Conservation (phyloP, 768 basidiomycete genomes). For the Tremella yokohamensis region DNA sequence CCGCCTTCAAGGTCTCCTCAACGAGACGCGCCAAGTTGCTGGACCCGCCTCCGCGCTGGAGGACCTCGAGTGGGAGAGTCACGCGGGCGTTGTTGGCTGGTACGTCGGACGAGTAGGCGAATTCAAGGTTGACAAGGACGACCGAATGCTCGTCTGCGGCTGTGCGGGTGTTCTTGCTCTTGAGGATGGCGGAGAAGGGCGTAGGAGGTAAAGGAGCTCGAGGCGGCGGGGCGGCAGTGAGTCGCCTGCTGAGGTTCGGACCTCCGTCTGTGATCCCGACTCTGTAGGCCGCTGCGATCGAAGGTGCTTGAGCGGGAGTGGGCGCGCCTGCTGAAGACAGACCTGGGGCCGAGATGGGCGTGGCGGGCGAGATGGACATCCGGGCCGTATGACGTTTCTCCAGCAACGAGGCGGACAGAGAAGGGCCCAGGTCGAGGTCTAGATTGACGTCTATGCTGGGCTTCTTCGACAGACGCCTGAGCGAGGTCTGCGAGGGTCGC, state of each 20-base stretch:
- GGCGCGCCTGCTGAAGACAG: neutral
- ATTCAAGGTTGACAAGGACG: slow-evolving; percentile 27
- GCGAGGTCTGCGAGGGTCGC: neutral
- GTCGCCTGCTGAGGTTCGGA: neutral
- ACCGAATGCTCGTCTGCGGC: slow-evolving; percentile 2
- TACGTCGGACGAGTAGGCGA: slow-evolving; percentile 28
- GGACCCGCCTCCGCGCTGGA: slow-evolving; percentile 12
- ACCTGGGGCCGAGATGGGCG: neutral
- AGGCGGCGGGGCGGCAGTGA: slow-evolving; percentile 12
- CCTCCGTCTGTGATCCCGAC: neutral
- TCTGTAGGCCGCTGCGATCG: too few species aligned
- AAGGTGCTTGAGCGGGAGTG: neutral
- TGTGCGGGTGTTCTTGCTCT: slow-evolving; percentile 9
- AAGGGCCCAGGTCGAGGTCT: neutral
- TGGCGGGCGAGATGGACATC: neutral
- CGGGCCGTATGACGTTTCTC: neutral
- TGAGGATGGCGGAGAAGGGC: slow-evolving; percentile 25
- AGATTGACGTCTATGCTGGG: neutral
- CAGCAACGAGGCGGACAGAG: neutral
- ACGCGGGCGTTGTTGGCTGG: slow-evolving; percentile 21
- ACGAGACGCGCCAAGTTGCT: slow-evolving; percentile 12
- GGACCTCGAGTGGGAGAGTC: slow-evolving; percentile 16
- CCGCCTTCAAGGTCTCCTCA: slow-evolving; percentile 10
- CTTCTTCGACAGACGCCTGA: neutral
- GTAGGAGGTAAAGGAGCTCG: neutral